phyloP scores from a whole-genome alignment of 2,329 filamentous ascomycete genomes.

The Hypoxylon sp. region DNA sequence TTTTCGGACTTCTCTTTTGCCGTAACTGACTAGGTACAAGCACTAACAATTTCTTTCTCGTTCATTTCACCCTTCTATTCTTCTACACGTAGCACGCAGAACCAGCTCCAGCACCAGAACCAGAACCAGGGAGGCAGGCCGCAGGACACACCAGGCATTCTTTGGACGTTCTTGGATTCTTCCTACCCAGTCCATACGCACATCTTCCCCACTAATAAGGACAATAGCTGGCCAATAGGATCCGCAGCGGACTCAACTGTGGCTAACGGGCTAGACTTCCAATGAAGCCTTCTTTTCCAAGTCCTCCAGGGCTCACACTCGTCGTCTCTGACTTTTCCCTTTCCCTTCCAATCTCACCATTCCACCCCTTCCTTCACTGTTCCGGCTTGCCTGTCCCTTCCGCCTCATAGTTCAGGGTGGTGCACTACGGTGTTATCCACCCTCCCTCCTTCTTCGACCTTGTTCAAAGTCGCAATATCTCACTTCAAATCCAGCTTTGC shows the following conservation, averaged over 20 bases:
- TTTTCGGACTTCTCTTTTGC: slow-evolving; percentile 27
- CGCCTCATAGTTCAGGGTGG: slow-evolving; percentile 47
- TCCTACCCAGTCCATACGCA: slow-evolving; percentile 22
- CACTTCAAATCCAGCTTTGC: slow-evolving; percentile 21
- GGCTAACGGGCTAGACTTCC: slow-evolving; percentile 51
- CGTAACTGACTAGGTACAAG: neutral
- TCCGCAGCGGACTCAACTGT: slow-evolving; percentile 50
- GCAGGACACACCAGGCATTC: slow-evolving; percentile 18
- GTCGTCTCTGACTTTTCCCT: slow-evolving; percentile 46
- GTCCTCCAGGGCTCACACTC: slow-evolving; percentile 48
- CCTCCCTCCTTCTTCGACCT: slow-evolving; percentile 34
- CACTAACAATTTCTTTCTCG: slow-evolving; percentile 23
- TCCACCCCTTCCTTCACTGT: slow-evolving; percentile 48
- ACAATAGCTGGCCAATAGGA: slow-evolving; percentile 40
- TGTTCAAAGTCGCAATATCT: slow-evolving; percentile 22
- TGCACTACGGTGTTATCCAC: slow-evolving; percentile 49
- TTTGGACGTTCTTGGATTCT: slow-evolving; percentile 17
- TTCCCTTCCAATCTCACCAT: slow-evolving; percentile 48
- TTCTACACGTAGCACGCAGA: slow-evolving; percentile 14
- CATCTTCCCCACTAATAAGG: slow-evolving; percentile 36
- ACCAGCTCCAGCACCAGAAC: no score
- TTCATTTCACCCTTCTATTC: neutral
- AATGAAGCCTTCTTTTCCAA: slow-evolving; percentile 56
- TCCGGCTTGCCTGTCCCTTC: slow-evolving; percentile 31
- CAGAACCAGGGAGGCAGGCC: neutral